Percentiles rank a stretch among this genome's conserved stretches.
Conservation (phyloP, 140 eudicot species). For the Oenanthe javanica region DNA sequence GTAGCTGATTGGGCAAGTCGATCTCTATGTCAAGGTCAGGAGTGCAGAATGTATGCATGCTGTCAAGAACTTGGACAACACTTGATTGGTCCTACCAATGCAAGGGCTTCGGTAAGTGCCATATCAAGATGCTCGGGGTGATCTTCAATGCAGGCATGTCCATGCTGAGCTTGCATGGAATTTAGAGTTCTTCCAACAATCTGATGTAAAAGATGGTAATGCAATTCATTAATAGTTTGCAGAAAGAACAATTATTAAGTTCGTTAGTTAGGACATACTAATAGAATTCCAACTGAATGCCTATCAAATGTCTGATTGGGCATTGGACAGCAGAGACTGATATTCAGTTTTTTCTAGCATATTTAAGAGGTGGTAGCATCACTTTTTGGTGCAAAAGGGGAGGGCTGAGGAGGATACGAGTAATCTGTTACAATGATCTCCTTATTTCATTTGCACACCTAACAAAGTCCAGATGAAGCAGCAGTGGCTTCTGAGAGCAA, state of each 20-base stretch:
- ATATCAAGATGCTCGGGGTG: conserved; percentile 55
- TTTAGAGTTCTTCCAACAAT: conserved; percentile 74
- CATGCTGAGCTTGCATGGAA: conserved; percentile 44
- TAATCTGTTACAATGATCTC: too few species aligned
- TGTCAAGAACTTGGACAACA: conserved; percentile 23
- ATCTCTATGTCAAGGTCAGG: neutral
- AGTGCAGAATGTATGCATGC: neutral
- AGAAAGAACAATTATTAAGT: neutral
- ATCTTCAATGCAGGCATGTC: conserved; percentile 49
- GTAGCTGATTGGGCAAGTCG: neutral
- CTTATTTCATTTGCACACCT: too few species aligned
- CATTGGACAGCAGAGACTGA: neutral
- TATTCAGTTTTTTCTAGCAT: too few species aligned
- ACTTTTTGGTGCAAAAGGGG: too few species aligned
- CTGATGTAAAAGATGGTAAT: conserved; percentile 23
- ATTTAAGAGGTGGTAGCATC: too few species aligned
- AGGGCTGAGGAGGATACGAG: too few species aligned
- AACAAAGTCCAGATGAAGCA: too few species aligned
- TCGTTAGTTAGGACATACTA: neutral
- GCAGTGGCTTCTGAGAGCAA: too few species aligned
- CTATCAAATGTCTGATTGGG: neutral
- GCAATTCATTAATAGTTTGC: neutral
- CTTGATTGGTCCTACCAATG: conserved; percentile 77
- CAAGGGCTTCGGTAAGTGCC: conserved; percentile 63
- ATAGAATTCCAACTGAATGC: too few species aligned